A percentile compares a stretch with the other conserved stretches of the same genome.
phyloP scores from a whole-genome alignment of 441 rosid genomes.

The Raphanus hybrid region DNA sequence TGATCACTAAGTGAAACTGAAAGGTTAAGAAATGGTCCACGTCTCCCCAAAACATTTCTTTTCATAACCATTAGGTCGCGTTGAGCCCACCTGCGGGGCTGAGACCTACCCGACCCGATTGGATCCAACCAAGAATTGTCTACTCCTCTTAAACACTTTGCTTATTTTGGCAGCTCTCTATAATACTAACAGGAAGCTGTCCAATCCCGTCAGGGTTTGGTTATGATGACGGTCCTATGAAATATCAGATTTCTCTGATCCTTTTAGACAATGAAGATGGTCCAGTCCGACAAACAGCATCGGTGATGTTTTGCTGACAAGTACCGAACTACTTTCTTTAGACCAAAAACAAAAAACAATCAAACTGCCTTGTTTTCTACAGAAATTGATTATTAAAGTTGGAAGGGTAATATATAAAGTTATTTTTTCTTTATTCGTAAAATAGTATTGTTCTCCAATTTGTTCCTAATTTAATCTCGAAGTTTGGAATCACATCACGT shows the following conservation, averaged over 20 bases:
- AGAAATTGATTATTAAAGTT: neutral
- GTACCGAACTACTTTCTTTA: slow-evolving; percentile 25
- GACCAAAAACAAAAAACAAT: slow-evolving; percentile 18
- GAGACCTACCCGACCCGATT: slow-evolving; percentile 34
- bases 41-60: slow-evolving; percentile 16
- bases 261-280: slow-evolving; percentile 27
- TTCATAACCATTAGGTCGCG: slow-evolving; percentile 25
- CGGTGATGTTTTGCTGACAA: slow-evolving; percentile 36
- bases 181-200: slow-evolving; percentile 32
- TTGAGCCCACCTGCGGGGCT: slow-evolving; percentile 25
- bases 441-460: neutral
- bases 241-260: slow-evolving; percentile 30
- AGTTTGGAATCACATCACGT: neutral
- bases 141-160: slow-evolving; percentile 29
- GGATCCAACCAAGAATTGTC: slow-evolving; percentile 31
- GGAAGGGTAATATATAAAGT: neutral
- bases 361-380: slow-evolving; percentile 13
- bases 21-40: slow-evolving; percentile 40
- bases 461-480: neutral
- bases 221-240: slow-evolving; percentile 33
- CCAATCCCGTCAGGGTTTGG: slow-evolving; percentile 32
- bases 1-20: slow-evolving; percentile 37
- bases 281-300: slow-evolving; percentile 40
- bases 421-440: too few relatives aligned
- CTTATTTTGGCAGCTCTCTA: slow-evolving; percentile 28